Base-by-base conservation (phyloP, 1,139 yeast genomes). In the Sugiyamaella pinicola region DNA sequence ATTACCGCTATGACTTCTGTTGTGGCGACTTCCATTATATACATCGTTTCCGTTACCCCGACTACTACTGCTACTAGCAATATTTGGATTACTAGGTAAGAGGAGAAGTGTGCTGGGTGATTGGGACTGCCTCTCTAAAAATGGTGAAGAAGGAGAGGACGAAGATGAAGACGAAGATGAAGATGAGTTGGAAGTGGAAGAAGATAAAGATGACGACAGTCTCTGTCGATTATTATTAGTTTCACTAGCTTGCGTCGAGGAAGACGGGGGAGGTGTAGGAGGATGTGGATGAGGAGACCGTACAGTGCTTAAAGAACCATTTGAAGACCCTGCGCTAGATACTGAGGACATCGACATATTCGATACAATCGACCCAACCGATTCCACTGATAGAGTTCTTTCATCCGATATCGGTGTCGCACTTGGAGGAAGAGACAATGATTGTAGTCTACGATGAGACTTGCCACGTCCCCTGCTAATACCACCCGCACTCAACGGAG, bases 341-440 rank as follows among this genome's bases (percentile, higher is more conserved):
- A 10, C 22, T 15, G 21, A 2, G 19, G 31, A 34, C 18, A 21
- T 13, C 12, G 52, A 33, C 9, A 29, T 10, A 12, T 40, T 24
- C 13, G 34, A 9, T 19, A n/a, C 28, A 6, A 13, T 18, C 12
- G 54, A 19, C 3, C 13, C 19, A 24, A 22, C 42, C 8, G 42
- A n/a, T 1, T 26, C 17, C 39, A 35, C 38, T 26, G n/a, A 15
- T 24, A 12, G 9, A 26, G 31, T 2, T 7, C 3, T 26, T 26
- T 8, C 42, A 19, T 8, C 38, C 2, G 29, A 13, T 3, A 43
- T 9, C 13, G 51, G 51, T 9, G 41, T 24, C 2, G 50, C 50
- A 42, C 53, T 51, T 13, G 53, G 50, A 24, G 53, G 53, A 34
- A 51, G 41, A 7, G 53, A 51, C 13, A 51, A 12, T 1, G 53